Conservation (phyloP, 495 filamentous ascomycete species). For the Delitschia confertaspora region DNA sequence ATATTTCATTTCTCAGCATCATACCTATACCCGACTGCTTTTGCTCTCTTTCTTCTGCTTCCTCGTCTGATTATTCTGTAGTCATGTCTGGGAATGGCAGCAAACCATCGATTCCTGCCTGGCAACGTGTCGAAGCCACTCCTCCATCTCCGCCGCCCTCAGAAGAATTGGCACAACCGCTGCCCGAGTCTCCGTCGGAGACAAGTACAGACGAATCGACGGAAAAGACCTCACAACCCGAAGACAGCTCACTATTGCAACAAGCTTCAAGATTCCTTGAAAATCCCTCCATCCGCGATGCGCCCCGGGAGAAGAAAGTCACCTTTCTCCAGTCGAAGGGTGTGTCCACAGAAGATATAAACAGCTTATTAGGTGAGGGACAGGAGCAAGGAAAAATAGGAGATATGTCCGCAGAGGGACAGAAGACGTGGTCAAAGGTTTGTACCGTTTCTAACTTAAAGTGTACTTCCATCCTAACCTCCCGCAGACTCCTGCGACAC, state of each 20-base stretch:
- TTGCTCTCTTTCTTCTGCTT: neutral
- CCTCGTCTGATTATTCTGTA: neutral
- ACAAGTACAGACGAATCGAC: slow-evolving; percentile 5
- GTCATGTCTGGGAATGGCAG: slow-evolving; percentile 38
- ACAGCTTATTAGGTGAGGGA: slow-evolving; percentile 48
- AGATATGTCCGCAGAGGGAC: slow-evolving; percentile 8
- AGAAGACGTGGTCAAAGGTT: slow-evolving; percentile 20
- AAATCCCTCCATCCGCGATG: slow-evolving; percentile 63
- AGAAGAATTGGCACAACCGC: slow-evolving; percentile 5
- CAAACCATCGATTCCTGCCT: slow-evolving; percentile 40
- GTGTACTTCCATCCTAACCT: neutral
- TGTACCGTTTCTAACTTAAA: neutral
- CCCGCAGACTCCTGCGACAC: slow-evolving; percentile 17
- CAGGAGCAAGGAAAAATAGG: neutral
- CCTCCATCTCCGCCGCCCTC: slow-evolving; percentile 3
- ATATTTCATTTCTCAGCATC: no score
- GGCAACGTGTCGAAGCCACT: slow-evolving; percentile 34
- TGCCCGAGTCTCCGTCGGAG: neutral
- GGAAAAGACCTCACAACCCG: slow-evolving; percentile 12
- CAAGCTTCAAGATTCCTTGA: slow-evolving; percentile 73
- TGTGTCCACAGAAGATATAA: slow-evolving; percentile 56
- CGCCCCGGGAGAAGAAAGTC: slow-evolving; percentile 61
- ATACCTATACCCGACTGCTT: no score
- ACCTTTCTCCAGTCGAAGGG: slow-evolving; percentile 77
- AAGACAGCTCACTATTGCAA: slow-evolving; percentile 43